Evolutionary conservation across 1,284 basidiomycete genomes (phyloP).

Genomic region (Fomitopsis betulina): DNA sequence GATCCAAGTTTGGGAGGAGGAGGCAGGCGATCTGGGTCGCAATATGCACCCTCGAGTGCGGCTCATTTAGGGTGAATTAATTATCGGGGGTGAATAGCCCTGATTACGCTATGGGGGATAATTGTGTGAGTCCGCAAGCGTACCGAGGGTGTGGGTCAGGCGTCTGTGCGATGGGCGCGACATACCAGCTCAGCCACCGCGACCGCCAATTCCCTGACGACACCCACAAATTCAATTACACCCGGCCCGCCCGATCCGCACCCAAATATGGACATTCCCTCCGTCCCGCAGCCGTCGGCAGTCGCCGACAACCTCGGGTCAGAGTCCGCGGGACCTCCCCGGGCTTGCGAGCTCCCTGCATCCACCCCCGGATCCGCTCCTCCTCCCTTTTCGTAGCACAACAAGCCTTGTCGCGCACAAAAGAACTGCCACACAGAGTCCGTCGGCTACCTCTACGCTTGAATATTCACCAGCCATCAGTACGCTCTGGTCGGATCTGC

Average conservation of each 20-base stretch:
- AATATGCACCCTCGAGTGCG: neutral
- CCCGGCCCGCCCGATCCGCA: neutral
- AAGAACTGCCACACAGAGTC: neutral
- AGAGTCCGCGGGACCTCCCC: too few relatives aligned
- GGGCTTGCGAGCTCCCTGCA: too few relatives aligned
- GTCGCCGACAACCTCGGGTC: neutral
- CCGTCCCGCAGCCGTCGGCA: neutral
- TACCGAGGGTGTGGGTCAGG: neutral
- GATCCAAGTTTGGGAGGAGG: neutral
- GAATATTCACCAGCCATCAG: neutral
- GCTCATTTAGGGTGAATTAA: neutral
- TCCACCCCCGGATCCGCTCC: neutral
- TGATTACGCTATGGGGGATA: constrained; percentile 1
- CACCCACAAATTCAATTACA: neutral
- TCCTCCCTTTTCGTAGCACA: neutral
- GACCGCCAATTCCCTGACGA: neutral
- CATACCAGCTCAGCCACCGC: neutral
- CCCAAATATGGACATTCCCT: neutral
- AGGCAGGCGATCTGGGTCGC: neutral
- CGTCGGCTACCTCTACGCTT: neutral
- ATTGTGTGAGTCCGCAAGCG: neutral
- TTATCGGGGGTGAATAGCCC: neutral
- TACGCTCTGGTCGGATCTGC: neutral
- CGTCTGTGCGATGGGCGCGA: neutral
- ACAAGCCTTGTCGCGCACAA: neutral